Conservation (phyloP, 768 basidiomycete species). For the Termitomyces sp. region DNA sequence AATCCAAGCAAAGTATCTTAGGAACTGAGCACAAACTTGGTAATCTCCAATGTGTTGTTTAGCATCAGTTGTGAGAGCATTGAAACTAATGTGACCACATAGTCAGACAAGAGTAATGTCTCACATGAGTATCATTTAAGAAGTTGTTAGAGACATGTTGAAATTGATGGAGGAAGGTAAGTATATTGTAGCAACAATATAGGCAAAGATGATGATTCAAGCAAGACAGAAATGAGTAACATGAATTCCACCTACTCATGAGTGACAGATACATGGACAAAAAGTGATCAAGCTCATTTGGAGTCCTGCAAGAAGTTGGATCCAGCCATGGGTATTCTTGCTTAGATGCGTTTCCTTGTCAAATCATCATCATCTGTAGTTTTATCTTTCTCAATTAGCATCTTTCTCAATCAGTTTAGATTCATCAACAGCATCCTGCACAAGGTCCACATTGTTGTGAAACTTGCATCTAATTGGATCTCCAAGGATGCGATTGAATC, state of each 20-base stretch:
- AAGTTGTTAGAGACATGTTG: constrained; percentile 48
- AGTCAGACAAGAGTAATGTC: constrained; percentile 75
- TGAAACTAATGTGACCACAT: constrained; percentile 62
- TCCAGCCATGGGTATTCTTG: constrained; percentile 14
- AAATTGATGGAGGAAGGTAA: constrained; percentile 45
- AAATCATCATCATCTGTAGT: constrained; percentile 20
- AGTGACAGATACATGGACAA: constrained; percentile 27
- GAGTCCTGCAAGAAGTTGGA: constrained; percentile 12
- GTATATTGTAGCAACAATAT: constrained; percentile 39
- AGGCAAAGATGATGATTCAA: constrained; percentile 55
- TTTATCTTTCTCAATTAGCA: too few relatives aligned
- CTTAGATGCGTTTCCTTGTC: constrained; percentile 38
- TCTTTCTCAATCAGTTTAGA: constrained; percentile 30
- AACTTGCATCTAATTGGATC: constrained; percentile 40
- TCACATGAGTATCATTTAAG: constrained; percentile 64
- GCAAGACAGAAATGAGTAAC: constrained; percentile 54
- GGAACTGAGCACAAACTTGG: constrained; percentile 51
- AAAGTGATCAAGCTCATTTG: constrained; percentile 13
- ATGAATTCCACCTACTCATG: constrained; percentile 71
- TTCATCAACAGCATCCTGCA: constrained; percentile 26
- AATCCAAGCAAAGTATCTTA: constrained; percentile 64
- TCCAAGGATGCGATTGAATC: constrained; percentile 74
- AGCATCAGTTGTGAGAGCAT: constrained; percentile 73
- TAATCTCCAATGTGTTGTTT: constrained; percentile 60
- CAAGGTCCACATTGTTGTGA: constrained; percentile 23